Conservation (phyloP, 202 grass and related monocot species). For the Dendrocalamus latiflorus region DNA sequence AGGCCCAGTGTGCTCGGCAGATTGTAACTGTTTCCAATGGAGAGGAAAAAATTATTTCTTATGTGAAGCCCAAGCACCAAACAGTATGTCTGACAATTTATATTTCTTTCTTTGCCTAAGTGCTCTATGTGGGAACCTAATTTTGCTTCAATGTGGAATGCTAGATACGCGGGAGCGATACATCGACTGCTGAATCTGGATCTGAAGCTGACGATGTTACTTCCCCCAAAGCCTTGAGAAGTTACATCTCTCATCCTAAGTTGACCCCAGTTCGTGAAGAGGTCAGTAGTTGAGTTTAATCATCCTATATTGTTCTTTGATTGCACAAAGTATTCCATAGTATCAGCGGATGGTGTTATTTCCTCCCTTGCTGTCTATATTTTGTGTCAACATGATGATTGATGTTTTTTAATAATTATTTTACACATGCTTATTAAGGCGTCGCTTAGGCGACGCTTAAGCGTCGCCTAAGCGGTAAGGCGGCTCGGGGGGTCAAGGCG, state of each 20-base stretch:
- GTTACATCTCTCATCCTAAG: too few relatives aligned
- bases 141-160: slow-evolving; percentile 31
- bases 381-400: not conserved
- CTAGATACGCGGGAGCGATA: too few relatives aligned
- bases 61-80: slow-evolving; percentile 55
- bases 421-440: slow-evolving; percentile 22
- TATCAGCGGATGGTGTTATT: not conserved
- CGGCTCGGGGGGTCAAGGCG: too few relatives aligned
- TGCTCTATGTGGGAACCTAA: not conserved
- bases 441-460: too few relatives aligned
- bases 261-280: too few relatives aligned
- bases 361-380: not conserved
- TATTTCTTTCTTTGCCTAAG: not conserved
- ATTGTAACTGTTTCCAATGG: slow-evolving; percentile 77
- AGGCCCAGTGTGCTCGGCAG: slow-evolving; percentile 73
- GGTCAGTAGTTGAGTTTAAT: slow-evolving; percentile 37
- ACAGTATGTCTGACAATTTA: slow-evolving; percentile 31
- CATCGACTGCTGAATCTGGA: too few relatives aligned
- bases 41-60: slow-evolving; percentile 75
- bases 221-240: too few relatives aligned
- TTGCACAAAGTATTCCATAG: not conserved
- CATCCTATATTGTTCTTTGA: not conserved
- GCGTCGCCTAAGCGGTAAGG: too few relatives aligned
- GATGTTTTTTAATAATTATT: not conserved
- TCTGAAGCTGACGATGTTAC: too few relatives aligned